phyloP scores from a whole-genome alignment of 2,329 filamentous ascomycete genomes.

The Xylaria sp. region DNA sequence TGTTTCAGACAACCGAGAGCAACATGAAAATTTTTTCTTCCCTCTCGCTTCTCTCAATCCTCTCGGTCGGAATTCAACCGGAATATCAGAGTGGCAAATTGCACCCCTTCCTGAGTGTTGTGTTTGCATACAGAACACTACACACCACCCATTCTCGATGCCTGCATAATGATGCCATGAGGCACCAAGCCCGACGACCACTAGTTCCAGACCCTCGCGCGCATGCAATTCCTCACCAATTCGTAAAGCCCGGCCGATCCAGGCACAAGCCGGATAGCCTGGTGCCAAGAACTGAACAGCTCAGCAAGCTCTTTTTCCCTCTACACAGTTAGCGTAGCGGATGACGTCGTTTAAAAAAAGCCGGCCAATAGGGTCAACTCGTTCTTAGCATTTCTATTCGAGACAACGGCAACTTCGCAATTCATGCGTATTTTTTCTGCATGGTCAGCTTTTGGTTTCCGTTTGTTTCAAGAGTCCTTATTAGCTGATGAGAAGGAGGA shows the following conservation, averaged over 20 bases:
- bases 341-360: slow-evolving; percentile 27
- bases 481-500: slow-evolving; percentile 39
- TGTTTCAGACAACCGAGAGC: slow-evolving; percentile 43
- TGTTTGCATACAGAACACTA: slow-evolving; percentile 14
- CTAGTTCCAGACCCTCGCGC: slow-evolving; percentile 29
- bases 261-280: slow-evolving; percentile 27
- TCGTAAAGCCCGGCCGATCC: slow-evolving; percentile 21
- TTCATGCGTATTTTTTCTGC: slow-evolving; percentile 40
- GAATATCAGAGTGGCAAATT: slow-evolving; percentile 33
- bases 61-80: slow-evolving; percentile 34
- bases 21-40: slow-evolving; percentile 31
- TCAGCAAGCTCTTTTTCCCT: slow-evolving; percentile 14
- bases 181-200: slow-evolving; percentile 19
- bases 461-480: slow-evolving; percentile 35
- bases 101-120: slow-evolving; percentile 15
- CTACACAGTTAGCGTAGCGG: slow-evolving; percentile 8
- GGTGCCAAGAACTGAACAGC: slow-evolving; percentile 35
- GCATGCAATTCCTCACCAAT: slow-evolving; percentile 10
- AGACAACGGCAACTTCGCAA: slow-evolving; percentile 35
- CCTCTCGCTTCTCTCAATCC: slow-evolving; percentile 35
- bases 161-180: slow-evolving; percentile 35
- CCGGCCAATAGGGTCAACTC: slow-evolving; percentile 27
- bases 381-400: slow-evolving; percentile 34
- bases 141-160: slow-evolving; percentile 22
- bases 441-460: slow-evolving; percentile 40